phyloP scores from a whole-genome alignment of 331 rosid species.

The Saraca asoca region DNA sequence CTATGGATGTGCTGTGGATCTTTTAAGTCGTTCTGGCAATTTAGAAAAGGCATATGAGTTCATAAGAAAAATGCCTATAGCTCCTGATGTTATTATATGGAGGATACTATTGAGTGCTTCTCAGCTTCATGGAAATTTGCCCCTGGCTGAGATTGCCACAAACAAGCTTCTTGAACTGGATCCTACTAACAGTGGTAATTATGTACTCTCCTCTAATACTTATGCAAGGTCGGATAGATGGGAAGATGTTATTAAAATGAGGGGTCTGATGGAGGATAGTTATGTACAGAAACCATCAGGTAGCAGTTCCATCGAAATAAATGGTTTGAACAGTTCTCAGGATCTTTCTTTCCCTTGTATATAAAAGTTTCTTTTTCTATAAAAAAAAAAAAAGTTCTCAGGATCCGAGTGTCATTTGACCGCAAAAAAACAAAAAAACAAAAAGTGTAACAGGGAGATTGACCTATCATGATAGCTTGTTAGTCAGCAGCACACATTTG shows the following conservation, averaged over 20 bases:
- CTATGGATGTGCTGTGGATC: conserved; percentile 72
- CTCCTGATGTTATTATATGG: conserved; percentile 72
- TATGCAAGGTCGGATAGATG: conserved; percentile 78
- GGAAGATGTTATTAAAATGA: conserved; percentile 78
- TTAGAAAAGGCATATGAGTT: conserved; percentile 71
- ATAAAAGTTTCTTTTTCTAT: too few species aligned
- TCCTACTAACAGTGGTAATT: conserved; percentile 73
- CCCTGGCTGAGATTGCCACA: conserved; percentile 68
- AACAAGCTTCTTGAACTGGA: conserved; percentile 75
- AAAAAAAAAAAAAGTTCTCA: too few species aligned
- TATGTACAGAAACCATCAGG: conserved; percentile 76
- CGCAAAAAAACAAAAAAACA: background rate
- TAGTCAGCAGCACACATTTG: too few species aligned
- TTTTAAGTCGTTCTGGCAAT: conserved; percentile 77
- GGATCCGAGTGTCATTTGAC: conserved; percentile 27
- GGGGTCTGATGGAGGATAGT: conserved; percentile 62
- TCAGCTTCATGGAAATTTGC: conserved; percentile 71
- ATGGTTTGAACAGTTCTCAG: conserved; percentile 30
- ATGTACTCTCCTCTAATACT: conserved; percentile 67
- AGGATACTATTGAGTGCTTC: conserved; percentile 79
- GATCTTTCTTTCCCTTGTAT: too few species aligned
- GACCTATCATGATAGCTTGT: too few species aligned
- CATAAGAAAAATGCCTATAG: conserved; percentile 64
- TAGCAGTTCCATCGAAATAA: conserved; percentile 68
- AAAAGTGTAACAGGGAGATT: too few species aligned